These are phyloP conservation scores for Ephemerocybe angulata DNA, from an alignment of 768 basidiomycete genomes.

Conservation along the genomic window DNA sequence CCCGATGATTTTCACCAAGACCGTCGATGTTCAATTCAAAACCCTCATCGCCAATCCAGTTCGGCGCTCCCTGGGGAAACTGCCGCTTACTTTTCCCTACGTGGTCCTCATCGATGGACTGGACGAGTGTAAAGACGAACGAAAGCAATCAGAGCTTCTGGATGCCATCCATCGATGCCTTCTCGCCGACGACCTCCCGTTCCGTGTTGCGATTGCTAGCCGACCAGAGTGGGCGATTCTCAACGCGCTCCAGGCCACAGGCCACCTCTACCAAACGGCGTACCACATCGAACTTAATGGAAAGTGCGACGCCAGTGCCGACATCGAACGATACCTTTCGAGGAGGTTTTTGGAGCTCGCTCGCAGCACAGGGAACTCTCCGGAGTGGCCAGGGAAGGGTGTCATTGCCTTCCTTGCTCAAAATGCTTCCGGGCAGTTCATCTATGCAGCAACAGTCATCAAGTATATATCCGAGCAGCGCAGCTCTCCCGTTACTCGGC, in stretches of 20 bases:
- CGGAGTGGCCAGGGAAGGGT: background rate
- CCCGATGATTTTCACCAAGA: background rate
- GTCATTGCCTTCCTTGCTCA: background rate
- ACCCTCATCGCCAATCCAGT: background rate
- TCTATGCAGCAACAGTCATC: conserved; percentile 4
- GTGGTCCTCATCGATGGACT: conserved; percentile 1
- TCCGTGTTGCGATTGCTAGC: background rate
- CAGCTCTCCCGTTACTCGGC: background rate
- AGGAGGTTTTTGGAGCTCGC: background rate
- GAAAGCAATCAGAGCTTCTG: background rate
- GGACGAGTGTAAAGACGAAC: background rate
- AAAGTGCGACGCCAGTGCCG: background rate
- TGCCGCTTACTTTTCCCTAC: background rate
- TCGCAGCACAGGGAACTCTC: background rate
- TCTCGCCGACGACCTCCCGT: background rate
- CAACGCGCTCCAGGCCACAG: background rate
- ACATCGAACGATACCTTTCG: background rate
- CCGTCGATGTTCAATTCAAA: background rate
- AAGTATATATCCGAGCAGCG: background rate
- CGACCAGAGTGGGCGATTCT: background rate
- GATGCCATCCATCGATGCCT: background rate
- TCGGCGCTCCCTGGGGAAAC: background rate
- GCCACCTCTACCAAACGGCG: background rate
- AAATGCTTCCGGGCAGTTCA: background rate
- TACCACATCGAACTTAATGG: background rate